Percentiles rank a stretch among this genome's conserved stretches.
These are phyloP conservation scores for Oryza longistaminata DNA, from an alignment of 176 grass and related monocot species.

Conservation along the genomic window DNA sequence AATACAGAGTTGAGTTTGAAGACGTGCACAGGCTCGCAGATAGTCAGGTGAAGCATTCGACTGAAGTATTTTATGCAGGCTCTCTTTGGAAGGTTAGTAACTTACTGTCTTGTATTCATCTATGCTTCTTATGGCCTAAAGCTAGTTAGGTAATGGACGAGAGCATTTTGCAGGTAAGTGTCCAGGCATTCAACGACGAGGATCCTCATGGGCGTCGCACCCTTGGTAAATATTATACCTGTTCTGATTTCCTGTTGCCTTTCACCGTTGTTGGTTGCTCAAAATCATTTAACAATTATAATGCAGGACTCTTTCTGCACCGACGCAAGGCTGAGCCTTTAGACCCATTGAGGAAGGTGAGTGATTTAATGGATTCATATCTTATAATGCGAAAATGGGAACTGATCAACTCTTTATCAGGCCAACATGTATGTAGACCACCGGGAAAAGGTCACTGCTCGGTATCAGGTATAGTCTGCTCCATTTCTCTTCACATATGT, in stretches of 20 bases:
- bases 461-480: slow-evolving; percentile 72
- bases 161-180: slow-evolving; percentile 71
- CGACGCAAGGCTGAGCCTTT: slow-evolving; percentile 83
- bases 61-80: slow-evolving; percentile 95
- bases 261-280: slow-evolving; percentile 13
- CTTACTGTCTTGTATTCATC: slow-evolving; percentile 26
- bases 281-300: slow-evolving; percentile 10
- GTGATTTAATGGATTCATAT: slow-evolving; percentile 30
- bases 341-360: slow-evolving; percentile 84
- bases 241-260: background rate
- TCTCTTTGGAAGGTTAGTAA: slow-evolving; percentile 91
- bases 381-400: background rate
- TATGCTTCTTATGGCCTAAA: slow-evolving; percentile 15
- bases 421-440: slow-evolving; percentile 77
- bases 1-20: slow-evolving; percentile 84
- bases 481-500: background rate
- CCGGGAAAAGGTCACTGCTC: slow-evolving; percentile 92
- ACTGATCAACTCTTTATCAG: slow-evolving; percentile 46
- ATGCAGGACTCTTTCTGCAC: slow-evolving; percentile 92
- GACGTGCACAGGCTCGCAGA: slow-evolving; percentile 91
- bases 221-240: slow-evolving; percentile 62
- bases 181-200: slow-evolving; percentile 98
- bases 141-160: slow-evolving; percentile 19
- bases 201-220: slow-evolving; percentile 95
- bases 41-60: slow-evolving; percentile 91